Evolutionary conservation across 768 basidiomycete genomes (phyloP), one percentile per base, ranked within the genome.

Genomic region (Boletus barrowsii): DNA sequence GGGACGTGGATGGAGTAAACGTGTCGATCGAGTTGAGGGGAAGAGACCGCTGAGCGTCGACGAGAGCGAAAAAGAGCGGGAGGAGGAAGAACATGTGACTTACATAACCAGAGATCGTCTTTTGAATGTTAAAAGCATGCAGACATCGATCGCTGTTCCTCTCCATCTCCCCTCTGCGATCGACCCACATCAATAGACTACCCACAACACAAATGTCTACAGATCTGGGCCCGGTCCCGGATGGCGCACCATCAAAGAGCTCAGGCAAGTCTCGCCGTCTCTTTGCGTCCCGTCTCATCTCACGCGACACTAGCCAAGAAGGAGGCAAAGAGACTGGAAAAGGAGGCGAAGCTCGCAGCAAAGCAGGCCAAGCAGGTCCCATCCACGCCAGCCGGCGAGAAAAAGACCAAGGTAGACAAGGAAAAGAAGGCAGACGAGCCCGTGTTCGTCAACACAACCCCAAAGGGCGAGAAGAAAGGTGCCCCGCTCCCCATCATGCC

Each of bases 401-500:
- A 92, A 75, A 90, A 88, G 63, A 75, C 68, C 43, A 91, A 92
- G 72, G 81, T 73, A 26, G 86, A 86, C 66, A 90, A 91, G 72
- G 79, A 84, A 63, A 84, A 83, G 70, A 84, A 83, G 67, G 81
- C 80, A 20, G 86, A 84, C 45, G 86, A 86, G 51, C 76, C 76
- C 1, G 76, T 77, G n/a, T 96, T 91, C 71, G 87, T 96, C 55
- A 94, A 97, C 73, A 84, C 80, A 3, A 97, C 94, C 0, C 92
- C 90, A 0, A 82, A 79, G 64, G 97, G 96, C 39, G 81, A 96
- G 67, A 98, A 98, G 80, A 98, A 98, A 75, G 93, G 95, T 90
- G 44, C 56, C 75, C 4, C 17, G 13, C 15, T 10, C 36, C 2
- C 13, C 14, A 3, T 42, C 18, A 11, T 29, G 7, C 7, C 3